Evolutionary conservation across 768 basidiomycete species (phyloP), one percentile per base, ranked within the genome.

Genomic region (Cubamyces sp.): DNA sequence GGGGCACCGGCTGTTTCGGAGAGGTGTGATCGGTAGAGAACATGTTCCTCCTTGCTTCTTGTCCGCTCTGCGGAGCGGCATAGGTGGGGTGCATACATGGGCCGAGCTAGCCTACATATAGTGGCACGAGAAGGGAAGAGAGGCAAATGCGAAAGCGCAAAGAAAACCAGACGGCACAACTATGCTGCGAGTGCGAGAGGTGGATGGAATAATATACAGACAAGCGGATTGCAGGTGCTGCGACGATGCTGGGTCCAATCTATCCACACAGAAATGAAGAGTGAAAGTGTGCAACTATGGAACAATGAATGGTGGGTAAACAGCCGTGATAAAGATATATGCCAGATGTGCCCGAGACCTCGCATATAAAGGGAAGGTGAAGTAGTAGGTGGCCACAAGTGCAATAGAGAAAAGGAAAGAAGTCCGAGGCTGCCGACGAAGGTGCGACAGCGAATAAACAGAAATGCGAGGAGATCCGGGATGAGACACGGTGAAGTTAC

Each of bases 11-110:
- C 6, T 34, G 34, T 34, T 34, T 34, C 34, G 34, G 34, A 1
- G 34, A 49, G 14, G 14, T 28, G 23, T 16, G 15, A 19, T 15
- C 15, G 26, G 18, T 41, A 43, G 59, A 60, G 43, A 48, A 53
- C 41, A 56, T 47, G 46, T 49, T 63, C 51, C 58, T 61, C 43
- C 46, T 55, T 64, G 70, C 66, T 66, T 68, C 51, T 50, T 47
- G 64, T 66, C 66, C 70, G 69, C 68, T 69, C 69, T 68, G 66
- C 67, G 66, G 69, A 70, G 66, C 69, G 69, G 68, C 68, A 63
- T 53, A 67, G 52, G 43, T 39, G 55, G 40, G 47, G 54, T 56
- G 57, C 53, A 19, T 57, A 61, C 56, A 68, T 52, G 54, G 28
- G 23, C 51, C 9, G 43, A 37, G 34, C 30, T 47, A 61, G 37